Conservation (phyloP, 1,284 basidiomycete genomes). For the Irpex sp. region DNA sequence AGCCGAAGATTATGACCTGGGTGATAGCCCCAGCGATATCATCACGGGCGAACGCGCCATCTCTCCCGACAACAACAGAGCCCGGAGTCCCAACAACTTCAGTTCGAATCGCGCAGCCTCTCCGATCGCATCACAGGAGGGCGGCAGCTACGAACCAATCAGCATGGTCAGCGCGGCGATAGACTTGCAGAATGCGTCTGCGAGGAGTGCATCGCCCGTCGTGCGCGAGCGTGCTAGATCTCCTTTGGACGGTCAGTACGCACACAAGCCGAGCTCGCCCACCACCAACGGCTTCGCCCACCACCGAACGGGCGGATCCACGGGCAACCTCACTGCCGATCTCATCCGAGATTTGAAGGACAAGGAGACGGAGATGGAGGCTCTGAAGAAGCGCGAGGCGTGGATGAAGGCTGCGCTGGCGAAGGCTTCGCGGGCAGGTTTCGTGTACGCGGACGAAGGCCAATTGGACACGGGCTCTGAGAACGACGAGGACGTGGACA, state of each 20-base stretch:
- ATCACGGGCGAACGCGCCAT: constrained; percentile 47
- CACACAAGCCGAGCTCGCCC: constrained; percentile 50
- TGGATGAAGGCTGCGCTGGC: constrained; percentile 87
- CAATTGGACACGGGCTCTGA: constrained; percentile 36
- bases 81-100: constrained; percentile 50
- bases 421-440: constrained; percentile 81
- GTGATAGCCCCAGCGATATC: constrained; percentile 47
- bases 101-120: constrained; percentile 51
- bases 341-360: constrained; percentile 74
- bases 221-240: constrained; percentile 43
- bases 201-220: constrained; percentile 64
- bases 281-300: constrained; percentile 47
- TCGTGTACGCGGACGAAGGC: constrained; percentile 55
- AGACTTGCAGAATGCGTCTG: constrained; percentile 39
- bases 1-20: constrained; percentile 47
- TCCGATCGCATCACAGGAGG: constrained; percentile 33
- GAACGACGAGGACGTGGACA: constrained; percentile 29
- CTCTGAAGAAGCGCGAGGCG: constrained; percentile 71
- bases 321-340: constrained; percentile 70
- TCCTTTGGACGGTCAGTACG: constrained; percentile 60
- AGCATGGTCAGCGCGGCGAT: constrained; percentile 55
- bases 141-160: constrained; percentile 37
- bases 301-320: constrained; percentile 43
- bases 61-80: constrained; percentile 51
- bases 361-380: constrained; percentile 81